Evolutionary conservation across 2,329 filamentous ascomycete species (phyloP).

Genomic region (Cladophialophora exuberans): DNA sequence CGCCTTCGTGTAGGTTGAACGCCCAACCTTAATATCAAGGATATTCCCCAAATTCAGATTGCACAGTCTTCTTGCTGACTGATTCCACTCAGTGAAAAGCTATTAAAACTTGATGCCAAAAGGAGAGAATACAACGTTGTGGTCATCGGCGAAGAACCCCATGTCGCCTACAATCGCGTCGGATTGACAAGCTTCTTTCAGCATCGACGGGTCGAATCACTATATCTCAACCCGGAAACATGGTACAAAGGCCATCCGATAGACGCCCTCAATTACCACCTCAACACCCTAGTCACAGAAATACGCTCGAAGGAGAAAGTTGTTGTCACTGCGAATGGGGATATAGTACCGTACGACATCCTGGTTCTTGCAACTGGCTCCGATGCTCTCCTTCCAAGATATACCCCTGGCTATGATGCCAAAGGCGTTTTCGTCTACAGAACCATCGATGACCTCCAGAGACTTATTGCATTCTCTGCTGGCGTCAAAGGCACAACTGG

Average conservation of each 20-base stretch:
- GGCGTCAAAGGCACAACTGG: slow-evolving; percentile 69
- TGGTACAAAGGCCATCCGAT: slow-evolving; percentile 74
- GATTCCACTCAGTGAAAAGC: slow-evolving; percentile 69
- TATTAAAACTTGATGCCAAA: slow-evolving; percentile 80
- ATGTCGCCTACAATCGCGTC: slow-evolving; percentile 89
- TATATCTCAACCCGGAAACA: slow-evolving; percentile 84
- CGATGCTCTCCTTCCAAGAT: slow-evolving; percentile 72
- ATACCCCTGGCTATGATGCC: slow-evolving; percentile 77
- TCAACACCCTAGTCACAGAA: slow-evolving; percentile 73
- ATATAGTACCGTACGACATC: slow-evolving; percentile 73
- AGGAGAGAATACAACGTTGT: slow-evolving; percentile 76
- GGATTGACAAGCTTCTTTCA: slow-evolving; percentile 88
- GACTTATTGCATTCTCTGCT: slow-evolving; percentile 73
- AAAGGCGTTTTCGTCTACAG: slow-evolving; percentile 87
- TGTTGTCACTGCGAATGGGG: slow-evolving; percentile 71
- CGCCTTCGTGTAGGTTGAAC: slow-evolving; percentile 75
- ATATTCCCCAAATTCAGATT: background rate
- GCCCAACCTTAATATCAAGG: background rate
- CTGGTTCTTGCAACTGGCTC: slow-evolving; percentile 86
- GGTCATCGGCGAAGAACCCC: slow-evolving; percentile 84
- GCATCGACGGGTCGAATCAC: slow-evolving; percentile 78
- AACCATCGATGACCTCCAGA: slow-evolving; percentile 78
- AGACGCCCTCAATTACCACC: slow-evolving; percentile 71
- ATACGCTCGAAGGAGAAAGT: slow-evolving; percentile 67
- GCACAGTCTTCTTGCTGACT: slow-evolving; percentile 3